phyloP scores from a whole-genome alignment of 192 early-diverging fungal genomes.

The Linnemannia schmuckeri region DNA sequence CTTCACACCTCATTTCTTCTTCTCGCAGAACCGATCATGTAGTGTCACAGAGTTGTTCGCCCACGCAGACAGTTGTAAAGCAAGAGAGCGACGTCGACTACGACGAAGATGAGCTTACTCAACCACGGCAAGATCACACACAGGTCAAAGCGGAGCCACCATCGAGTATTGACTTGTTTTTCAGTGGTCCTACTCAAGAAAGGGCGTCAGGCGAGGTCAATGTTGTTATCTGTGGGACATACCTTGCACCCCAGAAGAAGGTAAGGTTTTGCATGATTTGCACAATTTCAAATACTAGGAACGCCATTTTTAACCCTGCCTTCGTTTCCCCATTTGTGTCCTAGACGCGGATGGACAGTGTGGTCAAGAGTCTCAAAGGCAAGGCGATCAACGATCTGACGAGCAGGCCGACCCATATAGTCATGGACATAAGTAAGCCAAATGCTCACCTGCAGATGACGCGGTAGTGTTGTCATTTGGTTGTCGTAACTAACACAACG shows the following conservation, averaged over 20 bases:
- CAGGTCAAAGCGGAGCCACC: not conserved
- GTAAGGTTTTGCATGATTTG: constrained; percentile 1
- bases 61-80: not conserved
- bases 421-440: constrained; percentile 38
- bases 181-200: constrained; percentile 9
- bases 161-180: not conserved
- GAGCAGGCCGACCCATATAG: constrained; percentile 30
- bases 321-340: not conserved
- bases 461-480: not conserved
- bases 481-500: not conserved
- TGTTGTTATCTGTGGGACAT: constrained; percentile 21
- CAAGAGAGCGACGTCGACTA: constrained; percentile 11
- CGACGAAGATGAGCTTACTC: not conserved
- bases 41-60: not conserved
- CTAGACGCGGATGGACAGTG: constrained; percentile 31
- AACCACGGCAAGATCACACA: not conserved
- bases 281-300: too few species aligned
- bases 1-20: not conserved
- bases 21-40: not conserved
- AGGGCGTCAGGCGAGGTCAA: constrained; percentile 9
- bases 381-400: constrained; percentile 19
- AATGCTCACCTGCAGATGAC: not conserved
- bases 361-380: constrained; percentile 16
- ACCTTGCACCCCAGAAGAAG: constrained; percentile 27
- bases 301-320: too few species aligned